Base-by-base conservation (phyloP, 1,284 basidiomycete genomes). In the Irpex lacteus region DNA sequence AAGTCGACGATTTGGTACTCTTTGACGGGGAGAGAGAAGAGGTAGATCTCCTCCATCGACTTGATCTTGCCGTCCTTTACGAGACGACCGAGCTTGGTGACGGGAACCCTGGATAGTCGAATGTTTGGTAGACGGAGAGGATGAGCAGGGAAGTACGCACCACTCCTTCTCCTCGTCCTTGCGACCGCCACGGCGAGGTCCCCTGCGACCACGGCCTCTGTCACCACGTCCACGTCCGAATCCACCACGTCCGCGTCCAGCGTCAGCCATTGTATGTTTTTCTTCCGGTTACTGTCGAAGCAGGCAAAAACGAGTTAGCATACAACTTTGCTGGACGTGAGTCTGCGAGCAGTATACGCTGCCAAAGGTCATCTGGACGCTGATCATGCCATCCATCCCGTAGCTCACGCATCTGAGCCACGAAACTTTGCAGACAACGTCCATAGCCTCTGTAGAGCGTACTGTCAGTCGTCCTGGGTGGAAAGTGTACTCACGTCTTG, bases 21-120 rank as follows among this genome's bases (percentile, higher is more conserved):
- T 83, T 98, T 98, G 80, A 98, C 93, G 70, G 98, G 96, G 70
- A 99, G 92, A 56, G 98, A 99, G 91, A 99, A 99, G 76, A 99
- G 94, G 85, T 99, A 99, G 83, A 99, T 98, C 80, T 99, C 98
- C 81, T 99, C 98, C 89, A 99, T 98, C 60, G 96, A 98, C 85
- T 98, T 98, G 86, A 99, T 98, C 85, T 99, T 99, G 76, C 96
- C 96, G 75, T 98, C 98, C 85, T 98, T 98, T 63, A 98, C 97
- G 74, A 99, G 90, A 81, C 97, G 96, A 69, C 97, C 97, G 72
- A 99, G 94, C 80, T 98, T 98, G 80, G 97, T 99, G 80, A 99
- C 98, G 75, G 97, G 97, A 70, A 92, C 91, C 95, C 95, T 96
- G 70, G 38, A 64, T 5, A 62, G 40, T 55, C 62, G 26, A 26